phyloP scores from a whole-genome alignment of 306 rosid species.

The Quercus agrifolia region DNA sequence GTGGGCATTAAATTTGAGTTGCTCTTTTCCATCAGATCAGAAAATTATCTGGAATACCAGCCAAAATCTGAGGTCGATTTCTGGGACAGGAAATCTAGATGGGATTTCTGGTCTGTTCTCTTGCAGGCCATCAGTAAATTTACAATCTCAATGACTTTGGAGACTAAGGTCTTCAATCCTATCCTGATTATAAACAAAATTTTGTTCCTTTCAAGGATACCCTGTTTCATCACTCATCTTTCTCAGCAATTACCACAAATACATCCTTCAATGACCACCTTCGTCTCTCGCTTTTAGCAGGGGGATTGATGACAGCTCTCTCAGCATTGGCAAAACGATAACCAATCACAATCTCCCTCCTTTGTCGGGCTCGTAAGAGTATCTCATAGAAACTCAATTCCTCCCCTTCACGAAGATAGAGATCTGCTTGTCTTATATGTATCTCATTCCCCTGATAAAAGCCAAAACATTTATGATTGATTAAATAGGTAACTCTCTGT shows the following conservation, averaged over 20 bases:
- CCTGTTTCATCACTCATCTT: conserved; percentile 40
- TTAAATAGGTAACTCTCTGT: not conserved
- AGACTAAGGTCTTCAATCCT: not conserved
- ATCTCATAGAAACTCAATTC: conserved; percentile 79
- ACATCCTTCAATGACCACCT: conserved; percentile 79
- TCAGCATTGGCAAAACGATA: conserved; percentile 61
- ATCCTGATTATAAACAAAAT: not conserved
- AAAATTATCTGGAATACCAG: not conserved
- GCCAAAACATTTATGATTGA: conserved; percentile 3
- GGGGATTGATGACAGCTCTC: conserved; percentile 84
- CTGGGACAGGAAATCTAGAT: not conserved
- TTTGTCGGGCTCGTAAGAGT: conserved; percentile 64
- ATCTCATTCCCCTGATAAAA: conserved; percentile 74
- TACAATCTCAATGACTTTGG: not conserved
- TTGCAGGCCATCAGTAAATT: not conserved
- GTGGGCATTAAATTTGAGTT: not conserved
- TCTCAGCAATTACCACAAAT: conserved; percentile 80
- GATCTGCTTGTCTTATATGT: conserved; percentile 83
- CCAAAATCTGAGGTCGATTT: not conserved
- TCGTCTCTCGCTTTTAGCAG: conserved; percentile 49
- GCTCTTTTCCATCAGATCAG: not conserved
- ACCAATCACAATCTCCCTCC: conserved; percentile 85
- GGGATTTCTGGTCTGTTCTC: not conserved
- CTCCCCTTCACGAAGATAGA: conserved; percentile 68
- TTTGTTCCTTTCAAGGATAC: not conserved